phyloP scores from a whole-genome alignment of 2,329 filamentous ascomycete species.

The Pezicula radicicola region DNA sequence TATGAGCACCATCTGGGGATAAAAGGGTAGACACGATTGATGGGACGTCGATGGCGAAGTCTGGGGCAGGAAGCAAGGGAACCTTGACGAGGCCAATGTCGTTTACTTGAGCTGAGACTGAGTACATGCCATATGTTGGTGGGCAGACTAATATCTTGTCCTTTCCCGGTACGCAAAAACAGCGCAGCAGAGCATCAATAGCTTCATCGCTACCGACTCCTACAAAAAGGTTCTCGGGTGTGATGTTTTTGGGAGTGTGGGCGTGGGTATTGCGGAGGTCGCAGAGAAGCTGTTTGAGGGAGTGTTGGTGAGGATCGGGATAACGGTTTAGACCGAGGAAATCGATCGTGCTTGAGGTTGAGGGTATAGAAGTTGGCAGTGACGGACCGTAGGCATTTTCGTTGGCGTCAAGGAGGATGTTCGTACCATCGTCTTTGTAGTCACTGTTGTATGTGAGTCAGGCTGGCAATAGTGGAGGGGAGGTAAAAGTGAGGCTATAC shows the following conservation, averaged over 20 bases:
- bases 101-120: conserved; percentile 90
- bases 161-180: conserved; percentile 82
- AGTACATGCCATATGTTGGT: conserved; percentile 98
- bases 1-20: conserved; percentile 49
- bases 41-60: conserved; percentile 71
- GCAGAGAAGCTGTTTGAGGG: conserved; percentile 85
- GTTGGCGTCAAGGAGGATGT: conserved; percentile 94
- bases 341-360: conserved; percentile 57
- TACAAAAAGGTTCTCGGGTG: conserved; percentile 84
- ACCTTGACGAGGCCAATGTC: conserved; percentile 84
- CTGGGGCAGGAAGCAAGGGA: conserved; percentile 70
- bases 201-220: conserved; percentile 96
- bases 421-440: conserved; percentile 97
- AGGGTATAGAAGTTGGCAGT: conserved; percentile 48
- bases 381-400: conserved; percentile 95
- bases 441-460: conserved; percentile 58
- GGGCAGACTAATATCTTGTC: conserved; percentile 95
- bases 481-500: conserved; percentile 44
- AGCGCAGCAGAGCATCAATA: conserved; percentile 89
- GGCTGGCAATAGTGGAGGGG: neutral
- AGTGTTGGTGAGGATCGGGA: conserved; percentile 89
- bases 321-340: conserved; percentile 86
- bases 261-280: conserved; percentile 79
- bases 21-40: conserved; percentile 66
- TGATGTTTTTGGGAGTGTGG: conserved; percentile 72